Evolutionary conservation across 768 basidiomycete genomes (phyloP), one percentile per base, ranked within the genome.

Genomic region (Pluteus cervinus): DNA sequence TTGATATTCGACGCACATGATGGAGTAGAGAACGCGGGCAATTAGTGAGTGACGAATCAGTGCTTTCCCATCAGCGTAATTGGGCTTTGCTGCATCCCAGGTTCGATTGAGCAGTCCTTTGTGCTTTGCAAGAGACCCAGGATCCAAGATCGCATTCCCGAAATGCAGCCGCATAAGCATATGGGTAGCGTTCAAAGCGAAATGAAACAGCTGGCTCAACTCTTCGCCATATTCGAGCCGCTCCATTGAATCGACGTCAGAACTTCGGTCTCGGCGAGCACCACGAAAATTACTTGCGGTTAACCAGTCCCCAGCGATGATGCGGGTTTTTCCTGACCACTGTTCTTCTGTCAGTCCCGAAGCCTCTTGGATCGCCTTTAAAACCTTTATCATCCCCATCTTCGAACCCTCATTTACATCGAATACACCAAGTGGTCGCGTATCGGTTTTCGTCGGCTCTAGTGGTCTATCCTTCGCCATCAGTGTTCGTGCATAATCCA

Each of bases 391-490:
- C 4, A 52, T 36, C 1, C 53, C 57, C 23, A 53, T 48, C 37
- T 57, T 58, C 1, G 57, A 58, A 3, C 57, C 57, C 39, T 58
- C 57, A 34, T 58, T 49, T 4, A 56, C 45, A 41, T 58, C 50
- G 35, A 58, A 52, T 2, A 56, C 50, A 12, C 56, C 50, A 15
- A 60, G 45, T 4, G 53, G 55, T 3, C 44, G 39, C 5, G 49
- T 46, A 32, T 56, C 55, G 3, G 49, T 51, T 36, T 55, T 51
- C 29, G 41, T 23, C 5, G 42, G 25, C 6, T n/a, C 2, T 12
- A 58, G 36, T 4, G 57, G 54, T 6, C 56, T 31, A 24, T 56
- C 51, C 5, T 18, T 14, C 0, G 53, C 46, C 44, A 53, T 49
- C 26, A 43, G 24, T 15, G 10, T 14, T 7, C 36, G 17, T 1